Evolutionary conservation across 306 rosid species (phyloP), one percentile per base, ranked within the genome.

Genomic region (Rosa rugosa): DNA sequence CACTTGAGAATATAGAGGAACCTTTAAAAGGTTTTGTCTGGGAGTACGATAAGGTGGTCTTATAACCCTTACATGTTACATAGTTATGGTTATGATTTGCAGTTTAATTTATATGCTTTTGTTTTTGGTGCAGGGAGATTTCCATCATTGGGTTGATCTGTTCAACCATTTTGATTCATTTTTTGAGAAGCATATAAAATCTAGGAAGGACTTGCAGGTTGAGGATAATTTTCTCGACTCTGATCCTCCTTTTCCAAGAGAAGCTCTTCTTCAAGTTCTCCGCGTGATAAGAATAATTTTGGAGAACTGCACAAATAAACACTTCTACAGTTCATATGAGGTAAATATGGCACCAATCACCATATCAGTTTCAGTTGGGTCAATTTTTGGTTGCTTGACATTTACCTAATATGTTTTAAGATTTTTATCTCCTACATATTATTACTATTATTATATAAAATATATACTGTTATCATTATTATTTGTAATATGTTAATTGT

Each of bases 111-210:
- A 85, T 78, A 66, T 82, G 57, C 72, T 41, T 59, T 42, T 83
- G 69, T 84, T 65, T 80, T 72, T 77, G 78, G 45, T 62, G 81
- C 99, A 96, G 99, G 99, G 99, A 75, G 98, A 96, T 85, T 93
- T 96, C 84, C 97, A 93, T 93, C 99, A 96, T 85, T 96, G 99
- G 99, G 96, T 89, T 81, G 98, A 93, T 84, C 92, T 96, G 75
- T 93, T 93, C 80, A 93, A 90, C 79, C 98, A 96, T 88, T 96
- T 96, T 80, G 99, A 96, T 86, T 89, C 99, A 72, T 96, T 81
- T 88, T 96, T 96, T 88, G 98, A 96, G 93, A 96, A 91, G 92
- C 89, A 87, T 79, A 80, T 91, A 75, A 93, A 93, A 85, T 81
- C 89, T 53, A 91, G 99, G 89, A 96, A 96, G 88, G 99, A 96